Evolutionary conservation across 2,329 filamentous ascomycete species (phyloP).

Genomic region (Apiospora marii): DNA sequence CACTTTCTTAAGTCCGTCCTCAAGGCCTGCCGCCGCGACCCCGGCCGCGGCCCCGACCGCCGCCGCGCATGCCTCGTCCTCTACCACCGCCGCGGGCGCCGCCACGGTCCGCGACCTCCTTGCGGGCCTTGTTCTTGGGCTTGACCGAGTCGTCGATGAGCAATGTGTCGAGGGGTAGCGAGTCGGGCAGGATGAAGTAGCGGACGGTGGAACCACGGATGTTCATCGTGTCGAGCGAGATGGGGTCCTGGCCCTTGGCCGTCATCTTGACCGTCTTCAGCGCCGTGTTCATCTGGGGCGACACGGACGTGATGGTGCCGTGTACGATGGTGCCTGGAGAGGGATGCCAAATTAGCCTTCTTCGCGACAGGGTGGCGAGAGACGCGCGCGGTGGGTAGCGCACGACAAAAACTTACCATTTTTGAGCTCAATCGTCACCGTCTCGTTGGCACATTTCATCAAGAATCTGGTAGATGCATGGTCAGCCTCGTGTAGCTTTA

Average conservation of each 20-base stretch:
- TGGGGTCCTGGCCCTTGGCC: constrained; percentile 82
- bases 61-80: constrained; percentile 60
- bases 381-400: neutral
- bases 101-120: constrained; percentile 75
- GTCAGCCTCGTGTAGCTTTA: constrained; percentile 31
- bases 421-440: constrained; percentile 97
- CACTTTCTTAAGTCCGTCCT: neutral
- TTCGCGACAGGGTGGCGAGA: neutral
- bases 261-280: constrained; percentile 98
- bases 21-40: constrained; percentile 46
- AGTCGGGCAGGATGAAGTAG: constrained; percentile 96
- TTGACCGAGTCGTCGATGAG: constrained; percentile 97
- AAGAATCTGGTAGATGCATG: constrained; percentile 74
- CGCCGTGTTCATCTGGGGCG: constrained; percentile 98
- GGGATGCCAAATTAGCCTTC: neutral
- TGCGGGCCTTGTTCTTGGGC: constrained; percentile 99
- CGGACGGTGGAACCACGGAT: constrained; percentile 95
- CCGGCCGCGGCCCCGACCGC: constrained; percentile 62
- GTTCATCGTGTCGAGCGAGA: constrained; percentile 93
- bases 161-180: constrained; percentile 91
- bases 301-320: constrained; percentile 95
- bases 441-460: constrained; percentile 99
- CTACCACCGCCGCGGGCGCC: constrained; percentile 63
- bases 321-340: constrained; percentile 86
- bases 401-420: constrained; percentile 72